Evolutionary conservation across 768 basidiomycete species (phyloP).

Genomic region (Xerocomellus chrysenteron): DNA sequence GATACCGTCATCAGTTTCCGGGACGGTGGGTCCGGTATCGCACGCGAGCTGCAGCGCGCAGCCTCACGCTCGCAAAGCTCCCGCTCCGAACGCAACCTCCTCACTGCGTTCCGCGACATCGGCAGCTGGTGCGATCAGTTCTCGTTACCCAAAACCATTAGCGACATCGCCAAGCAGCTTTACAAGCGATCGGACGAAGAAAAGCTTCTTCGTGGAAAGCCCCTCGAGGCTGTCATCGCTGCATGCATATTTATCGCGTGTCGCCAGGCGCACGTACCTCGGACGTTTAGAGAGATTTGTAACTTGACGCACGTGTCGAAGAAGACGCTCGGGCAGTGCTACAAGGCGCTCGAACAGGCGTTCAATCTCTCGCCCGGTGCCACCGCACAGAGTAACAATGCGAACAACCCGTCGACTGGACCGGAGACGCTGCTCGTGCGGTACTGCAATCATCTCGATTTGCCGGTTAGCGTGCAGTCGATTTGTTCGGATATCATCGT

Average conservation of each 20-base stretch:
- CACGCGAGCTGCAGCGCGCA: constrained; percentile 90
- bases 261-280: constrained; percentile 90
- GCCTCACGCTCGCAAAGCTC: constrained; percentile 77
- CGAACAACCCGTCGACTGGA: constrained; percentile 51
- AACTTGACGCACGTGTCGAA: constrained; percentile 92
- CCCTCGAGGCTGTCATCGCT: constrained; percentile 89
- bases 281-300: constrained; percentile 95
- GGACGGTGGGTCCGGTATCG: constrained; percentile 91
- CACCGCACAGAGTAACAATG: constrained; percentile 47
- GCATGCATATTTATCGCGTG: constrained; percentile 99
- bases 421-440: constrained; percentile 89
- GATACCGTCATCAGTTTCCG: constrained; percentile 94
- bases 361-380: constrained; percentile 88
- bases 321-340: constrained; percentile 92
- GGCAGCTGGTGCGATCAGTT: constrained; percentile 94
- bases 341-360: constrained; percentile 83
- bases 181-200: constrained; percentile 98
- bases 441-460: constrained; percentile 89
- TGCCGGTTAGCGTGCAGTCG: constrained; percentile 78
- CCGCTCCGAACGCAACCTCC: constrained; percentile 81
- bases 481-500: constrained; percentile 83
- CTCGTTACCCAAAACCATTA: constrained; percentile 88
- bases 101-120: constrained; percentile 88
- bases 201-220: constrained; percentile 87
- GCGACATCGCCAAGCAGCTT: constrained; percentile 94